These are phyloP conservation scores for Alternaria gansuensis DNA, from an alignment of 2,329 filamentous ascomycete genomes.

Conservation along the genomic window DNA sequence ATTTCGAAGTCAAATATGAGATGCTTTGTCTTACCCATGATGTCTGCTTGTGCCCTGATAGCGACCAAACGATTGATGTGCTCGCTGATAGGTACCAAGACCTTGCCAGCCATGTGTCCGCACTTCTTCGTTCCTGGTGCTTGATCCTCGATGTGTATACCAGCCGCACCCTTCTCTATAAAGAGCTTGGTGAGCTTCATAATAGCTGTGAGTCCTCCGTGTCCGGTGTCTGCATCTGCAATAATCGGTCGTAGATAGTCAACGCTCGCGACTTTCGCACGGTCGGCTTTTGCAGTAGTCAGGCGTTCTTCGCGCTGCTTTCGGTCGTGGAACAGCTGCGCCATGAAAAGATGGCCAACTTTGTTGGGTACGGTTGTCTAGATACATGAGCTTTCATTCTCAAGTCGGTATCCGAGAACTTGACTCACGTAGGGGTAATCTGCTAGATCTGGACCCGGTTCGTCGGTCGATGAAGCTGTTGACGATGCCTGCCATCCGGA, in stretches of 20 bases:
- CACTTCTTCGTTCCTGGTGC: slow-evolving; percentile 99
- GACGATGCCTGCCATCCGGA: slow-evolving; percentile 99
- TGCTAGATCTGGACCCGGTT: slow-evolving; percentile 96
- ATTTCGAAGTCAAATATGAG: neutral
- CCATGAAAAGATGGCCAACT: slow-evolving; percentile 96
- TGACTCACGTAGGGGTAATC: slow-evolving; percentile 76
- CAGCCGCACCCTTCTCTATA: slow-evolving; percentile 93
- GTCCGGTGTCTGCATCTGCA: slow-evolving; percentile 95
- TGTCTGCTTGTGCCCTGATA: slow-evolving; percentile 96
- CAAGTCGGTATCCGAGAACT: neutral
- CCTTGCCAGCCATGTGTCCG: slow-evolving; percentile 99
- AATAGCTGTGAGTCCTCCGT: slow-evolving; percentile 95
- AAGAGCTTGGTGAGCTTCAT: slow-evolving; percentile 99
- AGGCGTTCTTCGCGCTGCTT: slow-evolving; percentile 97
- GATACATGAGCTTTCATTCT: slow-evolving; percentile 21
- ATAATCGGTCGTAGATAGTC: slow-evolving; percentile 97
- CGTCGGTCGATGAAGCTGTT: slow-evolving; percentile 91
- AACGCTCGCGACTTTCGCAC: slow-evolving; percentile 76
- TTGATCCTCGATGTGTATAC: slow-evolving; percentile 99
- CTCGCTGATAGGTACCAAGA: slow-evolving; percentile 94
- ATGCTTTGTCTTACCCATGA: slow-evolving; percentile 74
- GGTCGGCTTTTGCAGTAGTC: slow-evolving; percentile 75
- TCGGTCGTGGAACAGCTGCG: slow-evolving; percentile 98
- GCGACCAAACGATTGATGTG: slow-evolving; percentile 98
- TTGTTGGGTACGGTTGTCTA: slow-evolving; percentile 98